These are phyloP conservation scores for Hyphopichia homilentoma DNA, from an alignment of 805 yeast genomes.

Conservation along the genomic window DNA sequence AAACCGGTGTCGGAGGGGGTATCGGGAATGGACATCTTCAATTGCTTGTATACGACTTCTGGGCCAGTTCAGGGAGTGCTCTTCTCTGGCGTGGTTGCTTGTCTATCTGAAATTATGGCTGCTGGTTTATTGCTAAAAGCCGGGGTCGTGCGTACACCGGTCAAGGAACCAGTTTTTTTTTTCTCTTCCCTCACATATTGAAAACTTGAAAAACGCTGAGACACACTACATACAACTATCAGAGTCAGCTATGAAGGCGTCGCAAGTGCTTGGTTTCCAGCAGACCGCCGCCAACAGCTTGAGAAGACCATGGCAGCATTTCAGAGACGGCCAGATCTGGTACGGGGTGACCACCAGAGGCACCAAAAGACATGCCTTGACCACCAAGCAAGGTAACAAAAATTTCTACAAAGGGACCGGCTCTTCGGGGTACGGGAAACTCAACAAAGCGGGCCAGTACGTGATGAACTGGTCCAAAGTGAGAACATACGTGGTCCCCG, in stretches of 20 bases:
- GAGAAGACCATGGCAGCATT: slow-evolving; percentile 87
- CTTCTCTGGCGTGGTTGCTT: too few relatives aligned
- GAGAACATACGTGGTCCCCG: slow-evolving; percentile 85
- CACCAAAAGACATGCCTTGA: slow-evolving; percentile 75
- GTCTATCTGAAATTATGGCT: not conserved
- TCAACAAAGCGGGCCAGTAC: slow-evolving; percentile 72
- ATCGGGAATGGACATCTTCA: slow-evolving; percentile 20
- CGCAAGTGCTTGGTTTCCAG: slow-evolving; percentile 44
- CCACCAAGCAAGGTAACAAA: slow-evolving; percentile 93
- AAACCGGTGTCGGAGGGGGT: slow-evolving; percentile 24
- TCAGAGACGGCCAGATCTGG: slow-evolving; percentile 76
- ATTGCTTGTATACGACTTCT: not conserved
- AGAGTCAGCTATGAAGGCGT: slow-evolving; percentile 56
- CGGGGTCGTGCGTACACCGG: not conserved
- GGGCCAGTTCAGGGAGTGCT: too few relatives aligned
- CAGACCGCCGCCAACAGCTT: slow-evolving; percentile 44
- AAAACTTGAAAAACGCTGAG: too few relatives aligned
- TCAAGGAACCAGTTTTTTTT: not conserved
- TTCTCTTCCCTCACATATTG: not conserved
- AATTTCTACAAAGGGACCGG: slow-evolving; percentile 95
- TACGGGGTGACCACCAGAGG: slow-evolving; percentile 79
- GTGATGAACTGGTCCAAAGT: slow-evolving; percentile 80
- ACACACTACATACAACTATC: too few relatives aligned
- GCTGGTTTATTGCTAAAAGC: not conserved
- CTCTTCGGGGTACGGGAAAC: slow-evolving; percentile 86